These are phyloP conservation scores for Ceratocystis cubensis DNA, from an alignment of 2,329 filamentous ascomycete species.

Conservation along the genomic window DNA sequence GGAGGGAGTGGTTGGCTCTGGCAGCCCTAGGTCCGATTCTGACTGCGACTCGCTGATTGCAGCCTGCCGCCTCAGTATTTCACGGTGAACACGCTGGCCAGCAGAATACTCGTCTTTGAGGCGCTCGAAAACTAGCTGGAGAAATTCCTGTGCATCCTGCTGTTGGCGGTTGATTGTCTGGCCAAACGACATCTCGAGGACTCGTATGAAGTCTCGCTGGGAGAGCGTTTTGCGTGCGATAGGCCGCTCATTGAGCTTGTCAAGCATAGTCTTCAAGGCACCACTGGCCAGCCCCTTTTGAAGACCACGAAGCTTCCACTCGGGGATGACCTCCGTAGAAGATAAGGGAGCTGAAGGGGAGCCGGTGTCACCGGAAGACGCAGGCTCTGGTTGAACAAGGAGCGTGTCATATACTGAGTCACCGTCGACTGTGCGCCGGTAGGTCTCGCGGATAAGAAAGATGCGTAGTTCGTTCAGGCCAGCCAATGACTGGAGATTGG, in stretches of 20 bases:
- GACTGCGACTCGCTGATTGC: conserved; percentile 15
- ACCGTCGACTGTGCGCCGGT: conserved; percentile 70
- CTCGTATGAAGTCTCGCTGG: conserved; percentile 68
- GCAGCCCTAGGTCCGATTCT: conserved; percentile 25
- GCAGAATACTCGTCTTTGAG: conserved; percentile 91
- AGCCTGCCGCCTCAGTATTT: conserved; percentile 8
- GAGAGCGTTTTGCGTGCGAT: conserved; percentile 90
- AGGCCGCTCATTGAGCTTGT: conserved; percentile 83
- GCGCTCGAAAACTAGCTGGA: conserved; percentile 85
- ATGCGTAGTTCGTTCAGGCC: conserved; percentile 78
- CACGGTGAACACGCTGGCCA: conserved; percentile 49
- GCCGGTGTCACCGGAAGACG: background rate
- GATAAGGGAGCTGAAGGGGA: background rate
- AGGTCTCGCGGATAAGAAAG: conserved; percentile 84
- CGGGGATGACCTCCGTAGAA: conserved; percentile 30
- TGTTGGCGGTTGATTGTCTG: conserved; percentile 88
- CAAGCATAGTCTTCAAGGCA: conserved; percentile 83
- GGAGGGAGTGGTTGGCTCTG: background rate
- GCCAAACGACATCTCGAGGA: conserved; percentile 73
- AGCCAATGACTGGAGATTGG: conserved; percentile 81
- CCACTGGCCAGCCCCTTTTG: conserved; percentile 74
- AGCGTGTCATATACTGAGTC: conserved; percentile 58
- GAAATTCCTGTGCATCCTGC: conserved; percentile 93
- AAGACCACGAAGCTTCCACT: conserved; percentile 53
- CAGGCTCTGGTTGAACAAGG: conserved; percentile 35